Evolutionary conservation across 768 basidiomycete species (phyloP).

Genomic region (Floccularia luteovirens): DNA sequence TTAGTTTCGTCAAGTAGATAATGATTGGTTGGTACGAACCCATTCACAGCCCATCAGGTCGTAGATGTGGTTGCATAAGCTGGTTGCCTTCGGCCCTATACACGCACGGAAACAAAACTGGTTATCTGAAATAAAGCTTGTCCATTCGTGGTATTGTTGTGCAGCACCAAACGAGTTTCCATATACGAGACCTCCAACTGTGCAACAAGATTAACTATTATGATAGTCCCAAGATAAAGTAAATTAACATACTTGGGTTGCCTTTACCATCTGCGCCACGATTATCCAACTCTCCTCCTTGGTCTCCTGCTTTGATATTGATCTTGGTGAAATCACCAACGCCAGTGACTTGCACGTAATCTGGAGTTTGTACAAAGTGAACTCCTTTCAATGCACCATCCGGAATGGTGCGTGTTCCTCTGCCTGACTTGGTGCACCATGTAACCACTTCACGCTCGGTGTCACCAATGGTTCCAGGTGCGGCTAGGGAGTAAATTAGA

Average conservation of each 20-base stretch:
- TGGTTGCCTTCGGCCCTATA: constrained; percentile 44
- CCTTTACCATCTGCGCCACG: constrained; percentile 60
- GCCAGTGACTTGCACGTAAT: constrained; percentile 59
- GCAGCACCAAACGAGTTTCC: constrained; percentile 47
- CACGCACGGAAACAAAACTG: constrained; percentile 74
- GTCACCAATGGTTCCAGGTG: constrained; percentile 50
- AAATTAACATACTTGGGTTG: constrained; percentile 27
- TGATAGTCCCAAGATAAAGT: background rate
- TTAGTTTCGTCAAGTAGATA: background rate
- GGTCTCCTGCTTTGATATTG: constrained; percentile 47
- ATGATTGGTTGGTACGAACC: constrained; percentile 19
- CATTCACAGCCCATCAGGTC: constrained; percentile 59
- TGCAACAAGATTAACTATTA: constrained; percentile 16
- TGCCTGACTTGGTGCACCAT: constrained; percentile 69
- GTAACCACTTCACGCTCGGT: constrained; percentile 65
- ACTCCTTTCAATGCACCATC: constrained; percentile 58
- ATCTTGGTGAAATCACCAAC: constrained; percentile 65
- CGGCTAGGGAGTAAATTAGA: constrained; percentile 10
- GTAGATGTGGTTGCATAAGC: constrained; percentile 72
- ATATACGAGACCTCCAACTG: constrained; percentile 67
- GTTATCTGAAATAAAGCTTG: constrained; percentile 65
- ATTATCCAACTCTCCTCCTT: constrained; percentile 67
- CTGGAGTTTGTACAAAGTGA: constrained; percentile 58
- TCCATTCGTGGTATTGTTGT: constrained; percentile 75
- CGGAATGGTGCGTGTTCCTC: constrained; percentile 70